These are phyloP conservation scores for Termitomyces sp. DNA, from an alignment of 1,284 basidiomycete species.

Conservation along the genomic window DNA sequence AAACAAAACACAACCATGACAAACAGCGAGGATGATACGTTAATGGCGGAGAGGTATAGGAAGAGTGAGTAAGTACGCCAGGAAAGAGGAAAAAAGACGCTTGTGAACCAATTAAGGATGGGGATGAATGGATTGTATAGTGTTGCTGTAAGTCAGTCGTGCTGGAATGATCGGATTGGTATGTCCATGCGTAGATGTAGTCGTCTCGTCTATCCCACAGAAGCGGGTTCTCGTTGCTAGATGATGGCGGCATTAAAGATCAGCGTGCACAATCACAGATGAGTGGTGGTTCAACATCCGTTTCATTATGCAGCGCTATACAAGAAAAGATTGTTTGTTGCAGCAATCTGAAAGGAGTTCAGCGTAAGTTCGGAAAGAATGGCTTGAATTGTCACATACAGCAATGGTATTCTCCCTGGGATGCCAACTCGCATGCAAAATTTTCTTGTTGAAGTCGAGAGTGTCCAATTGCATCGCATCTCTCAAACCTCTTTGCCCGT, in stretches of 20 bases:
- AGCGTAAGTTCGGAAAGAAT: slow-evolving; percentile 4
- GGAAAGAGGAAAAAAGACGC: slow-evolving; percentile 9
- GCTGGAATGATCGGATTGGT: slow-evolving; percentile 14
- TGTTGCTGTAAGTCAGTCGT: slow-evolving; percentile 19
- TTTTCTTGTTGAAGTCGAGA: slow-evolving; percentile 99
- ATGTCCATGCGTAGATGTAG: slow-evolving; percentile 22
- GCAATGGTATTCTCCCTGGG: slow-evolving; percentile 97
- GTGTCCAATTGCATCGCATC: slow-evolving; percentile 88
- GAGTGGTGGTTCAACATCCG: slow-evolving; percentile 5
- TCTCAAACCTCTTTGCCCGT: slow-evolving; percentile 63
- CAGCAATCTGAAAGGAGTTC: slow-evolving; percentile 66
- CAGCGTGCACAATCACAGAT: slow-evolving; percentile 13
- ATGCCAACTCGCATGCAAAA: slow-evolving; percentile 96
- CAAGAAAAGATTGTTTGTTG: slow-evolving; percentile 90
- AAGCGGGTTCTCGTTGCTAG: slow-evolving; percentile 21
- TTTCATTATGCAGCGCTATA: slow-evolving; percentile 73
- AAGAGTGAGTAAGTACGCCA: slow-evolving; percentile 16
- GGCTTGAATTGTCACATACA: slow-evolving; percentile 44
- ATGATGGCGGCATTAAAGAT: slow-evolving; percentile 14
- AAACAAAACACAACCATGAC: slow-evolving; percentile 15
- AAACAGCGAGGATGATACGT: slow-evolving; percentile 17
- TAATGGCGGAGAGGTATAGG: slow-evolving; percentile 14
- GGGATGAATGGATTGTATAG: slow-evolving; percentile 16
- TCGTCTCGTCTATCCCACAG: slow-evolving; percentile 23
- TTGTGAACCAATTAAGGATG: slow-evolving; percentile 18